These are phyloP conservation scores for Russula sp. DNA, from an alignment of 768 basidiomycete genomes.

Conservation along the genomic window DNA sequence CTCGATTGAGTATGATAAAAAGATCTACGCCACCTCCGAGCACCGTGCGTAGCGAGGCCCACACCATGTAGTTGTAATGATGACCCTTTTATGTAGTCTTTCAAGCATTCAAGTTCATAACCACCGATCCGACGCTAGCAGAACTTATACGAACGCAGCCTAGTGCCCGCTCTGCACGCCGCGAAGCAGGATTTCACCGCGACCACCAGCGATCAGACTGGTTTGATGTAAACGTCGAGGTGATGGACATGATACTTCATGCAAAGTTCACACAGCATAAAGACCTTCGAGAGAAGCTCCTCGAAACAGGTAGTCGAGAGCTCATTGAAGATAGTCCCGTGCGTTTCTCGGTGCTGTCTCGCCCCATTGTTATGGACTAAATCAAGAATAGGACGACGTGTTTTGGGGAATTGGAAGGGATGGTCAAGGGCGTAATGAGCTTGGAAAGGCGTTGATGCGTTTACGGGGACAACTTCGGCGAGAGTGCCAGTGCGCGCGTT, in stretches of 20 bases:
- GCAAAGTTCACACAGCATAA: slow-evolving; percentile 45
- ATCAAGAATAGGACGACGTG: slow-evolving; percentile 36
- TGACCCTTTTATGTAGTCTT: slow-evolving; percentile 14
- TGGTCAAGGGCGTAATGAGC: slow-evolving; percentile 41
- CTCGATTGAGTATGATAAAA: slow-evolving; percentile 16
- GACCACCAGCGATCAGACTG: slow-evolving; percentile 26
- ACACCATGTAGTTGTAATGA: neutral
- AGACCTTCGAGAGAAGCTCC: slow-evolving; percentile 38
- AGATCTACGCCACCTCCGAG: slow-evolving; percentile 27
- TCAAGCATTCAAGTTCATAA: slow-evolving; percentile 29
- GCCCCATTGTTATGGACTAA: slow-evolving; percentile 29
- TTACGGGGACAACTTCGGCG: slow-evolving; percentile 37
- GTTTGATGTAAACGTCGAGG: slow-evolving; percentile 27
- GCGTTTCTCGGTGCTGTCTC: slow-evolving; percentile 20
- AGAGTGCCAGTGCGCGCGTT: neutral
- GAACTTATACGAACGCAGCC: slow-evolving; percentile 26
- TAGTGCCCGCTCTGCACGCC: slow-evolving; percentile 23
- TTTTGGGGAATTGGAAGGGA: slow-evolving; percentile 46
- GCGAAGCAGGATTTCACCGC: slow-evolving; percentile 23
- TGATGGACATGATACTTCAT: slow-evolving; percentile 44
- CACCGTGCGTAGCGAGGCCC: slow-evolving; percentile 24
- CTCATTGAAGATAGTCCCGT: slow-evolving; percentile 41
- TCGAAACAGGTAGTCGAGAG: slow-evolving; percentile 40
- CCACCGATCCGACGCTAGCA: slow-evolving; percentile 10
- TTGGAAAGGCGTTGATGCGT: slow-evolving; percentile 43